Percentiles rank a stretch among this genome's conserved stretches.
These are phyloP conservation scores for Xylaria sp. DNA, from an alignment of 2,329 filamentous ascomycete species.

Conservation along the genomic window DNA sequence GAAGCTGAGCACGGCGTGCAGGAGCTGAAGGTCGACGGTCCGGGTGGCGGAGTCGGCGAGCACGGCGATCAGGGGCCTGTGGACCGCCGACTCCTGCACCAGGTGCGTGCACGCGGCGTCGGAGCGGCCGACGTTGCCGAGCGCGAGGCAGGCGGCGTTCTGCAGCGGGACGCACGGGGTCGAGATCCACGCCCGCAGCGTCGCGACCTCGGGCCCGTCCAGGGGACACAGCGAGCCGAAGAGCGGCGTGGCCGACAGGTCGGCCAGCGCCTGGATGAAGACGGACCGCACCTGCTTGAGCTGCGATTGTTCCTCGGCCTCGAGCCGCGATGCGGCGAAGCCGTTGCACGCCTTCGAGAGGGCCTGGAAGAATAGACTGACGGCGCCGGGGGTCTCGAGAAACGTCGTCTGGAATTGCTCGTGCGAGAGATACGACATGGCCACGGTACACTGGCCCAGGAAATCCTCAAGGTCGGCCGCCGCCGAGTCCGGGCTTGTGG, in stretches of 20 bases:
- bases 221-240: conserved; percentile 49
- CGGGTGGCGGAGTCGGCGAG: conserved; percentile 45
- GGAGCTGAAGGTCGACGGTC: conserved; percentile 52
- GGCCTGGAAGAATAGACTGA: conserved; percentile 50
- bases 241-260: conserved; percentile 52
- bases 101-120: conserved; percentile 57
- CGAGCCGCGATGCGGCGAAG: conserved; percentile 46
- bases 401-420: conserved; percentile 54
- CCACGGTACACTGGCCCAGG: conserved; percentile 52
- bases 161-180: conserved; percentile 48
- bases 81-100: conserved; percentile 48
- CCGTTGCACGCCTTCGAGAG: conserved; percentile 52
- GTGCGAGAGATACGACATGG: conserved; percentile 59
- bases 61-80: conserved; percentile 48
- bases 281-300: conserved; percentile 53
- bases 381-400: conserved; percentile 42
- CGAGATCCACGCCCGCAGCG: conserved; percentile 52
- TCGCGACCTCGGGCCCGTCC: conserved; percentile 44
- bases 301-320: conserved; percentile 50
- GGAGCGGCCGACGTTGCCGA: conserved; percentile 65
- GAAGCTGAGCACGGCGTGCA: conserved; percentile 61
- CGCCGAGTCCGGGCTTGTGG: conserved; percentile 43
- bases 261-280: conserved; percentile 54
- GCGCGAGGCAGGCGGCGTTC: conserved; percentile 60
- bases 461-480: conserved; percentile 59